Base-by-base conservation (phyloP, 495 filamentous ascomycete species). In the Saxophila tyrrhenica region DNA sequence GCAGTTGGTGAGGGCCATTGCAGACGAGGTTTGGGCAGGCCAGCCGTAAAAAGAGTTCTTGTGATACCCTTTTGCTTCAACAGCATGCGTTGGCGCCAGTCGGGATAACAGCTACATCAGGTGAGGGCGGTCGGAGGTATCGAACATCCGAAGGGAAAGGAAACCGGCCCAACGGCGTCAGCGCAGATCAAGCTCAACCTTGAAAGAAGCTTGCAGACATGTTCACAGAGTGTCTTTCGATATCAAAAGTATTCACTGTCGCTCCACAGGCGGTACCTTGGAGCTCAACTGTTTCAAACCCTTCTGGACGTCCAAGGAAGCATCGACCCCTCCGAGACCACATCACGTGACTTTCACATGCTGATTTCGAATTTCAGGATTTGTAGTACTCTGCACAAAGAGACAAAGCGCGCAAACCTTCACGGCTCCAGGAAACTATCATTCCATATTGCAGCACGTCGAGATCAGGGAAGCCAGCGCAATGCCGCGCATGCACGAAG, bases 21-120 rank as follows among this genome's bases (percentile, higher is more conserved):
- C 74, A 13, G 73, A 75, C 62, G 70, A 73, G 58, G 64, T 77
- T 25, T 77, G 74, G 74, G 67, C 68, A n/a, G 67, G 68, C 3
- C 59, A 70, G 53, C n/a, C n/a, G n/a, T n/a, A n/a, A 56, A 60
- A 54, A 68, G 59, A 57, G 51, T 44, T 19, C n/a, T 46, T 5
- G 25, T n/a, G 41, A 44, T 44, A 44, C 41, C 41, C 41, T 8
- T 8, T 3, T 44, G 41, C 41, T 44, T 44, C 41, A 44, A 44
- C 41, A 44, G 41, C 41, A 44, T 35, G 29, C 29, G 29, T 13
- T 35, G 29, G 29, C 29, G 29, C 5, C 13, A 35, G 29, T 5
- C 7, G 29, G 13, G 29, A 35, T 5, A 13, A 7, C 13, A 5
- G 5, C 13, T 5, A 35, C 13, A 7, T 35, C 29, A 35, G 7